Conservation (phyloP, 2,329 filamentous ascomycete genomes). For the Xylariaceae sp. region DNA sequence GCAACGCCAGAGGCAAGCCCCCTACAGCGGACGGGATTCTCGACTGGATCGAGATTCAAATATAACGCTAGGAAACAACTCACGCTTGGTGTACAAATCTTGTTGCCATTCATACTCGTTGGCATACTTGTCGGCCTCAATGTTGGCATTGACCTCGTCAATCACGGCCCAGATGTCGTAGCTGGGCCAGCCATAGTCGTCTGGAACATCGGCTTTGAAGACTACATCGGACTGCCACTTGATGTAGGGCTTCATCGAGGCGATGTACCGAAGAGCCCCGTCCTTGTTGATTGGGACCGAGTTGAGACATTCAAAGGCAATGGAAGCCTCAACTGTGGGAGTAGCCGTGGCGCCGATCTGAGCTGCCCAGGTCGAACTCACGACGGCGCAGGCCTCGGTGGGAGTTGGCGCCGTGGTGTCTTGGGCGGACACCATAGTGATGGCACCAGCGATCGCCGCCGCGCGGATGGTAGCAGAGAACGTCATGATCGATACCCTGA, state of each 20-base stretch:
- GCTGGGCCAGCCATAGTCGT: constrained; percentile 35
- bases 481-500: constrained; percentile 11
- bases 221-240: constrained; percentile 38
- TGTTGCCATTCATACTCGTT: constrained; percentile 40
- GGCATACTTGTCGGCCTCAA: constrained; percentile 32
- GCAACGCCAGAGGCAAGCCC: too few species aligned
- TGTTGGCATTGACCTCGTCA: constrained; percentile 28
- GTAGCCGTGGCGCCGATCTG: constrained; percentile 27
- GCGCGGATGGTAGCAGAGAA: constrained; percentile 12
- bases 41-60: too few species aligned
- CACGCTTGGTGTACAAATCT: constrained; percentile 33
- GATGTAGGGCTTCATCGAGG: constrained; percentile 37
- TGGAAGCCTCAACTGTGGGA: constrained; percentile 33
- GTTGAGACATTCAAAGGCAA: constrained; percentile 39
- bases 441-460: constrained; percentile 11
- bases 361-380: constrained; percentile 29
- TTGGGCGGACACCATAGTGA: constrained; percentile 8
- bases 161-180: constrained; percentile 37
- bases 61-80: neutral
- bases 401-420: constrained; percentile 12
- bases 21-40: too few species aligned
- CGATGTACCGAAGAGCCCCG: constrained; percentile 36
- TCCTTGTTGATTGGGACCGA: constrained; percentile 39
- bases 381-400: constrained; percentile 28
- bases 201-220: constrained; percentile 37